Evolutionary conservation across 768 basidiomycete species (phyloP).

Genomic region (Mrakia blollopis): DNA sequence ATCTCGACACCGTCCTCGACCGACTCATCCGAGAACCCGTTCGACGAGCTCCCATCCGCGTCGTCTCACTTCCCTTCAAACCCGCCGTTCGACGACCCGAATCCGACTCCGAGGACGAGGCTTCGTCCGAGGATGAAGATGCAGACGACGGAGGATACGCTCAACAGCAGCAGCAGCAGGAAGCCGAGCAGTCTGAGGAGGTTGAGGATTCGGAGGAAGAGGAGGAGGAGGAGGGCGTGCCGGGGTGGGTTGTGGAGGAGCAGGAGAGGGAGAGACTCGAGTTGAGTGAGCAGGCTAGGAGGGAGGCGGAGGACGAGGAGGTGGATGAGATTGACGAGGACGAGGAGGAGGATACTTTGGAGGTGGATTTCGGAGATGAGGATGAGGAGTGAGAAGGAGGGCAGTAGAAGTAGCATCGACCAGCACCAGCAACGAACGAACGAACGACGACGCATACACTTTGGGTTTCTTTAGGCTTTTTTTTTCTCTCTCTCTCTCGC

Average conservation of each 20-base stretch:
- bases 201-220: constrained; percentile 20
- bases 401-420: background rate
- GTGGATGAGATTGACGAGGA: constrained; percentile 41
- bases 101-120: constrained; percentile 36
- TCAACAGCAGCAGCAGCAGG: constrained; percentile 21
- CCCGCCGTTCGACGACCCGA: constrained; percentile 31
- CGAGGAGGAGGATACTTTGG: constrained; percentile 49
- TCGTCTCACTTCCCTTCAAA: background rate
- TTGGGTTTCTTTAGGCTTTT: background rate
- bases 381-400: background rate
- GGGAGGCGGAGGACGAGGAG: constrained; percentile 43
- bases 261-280: constrained; percentile 15
- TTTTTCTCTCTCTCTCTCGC: background rate
- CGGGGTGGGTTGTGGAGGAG: constrained; percentile 20
- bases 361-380: constrained; percentile 42
- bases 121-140: constrained; percentile 14
- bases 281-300: constrained; percentile 29
- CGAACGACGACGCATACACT: constrained; percentile 5
- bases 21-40: constrained; percentile 21
- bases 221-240: constrained; percentile 1
- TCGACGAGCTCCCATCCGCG: background rate
- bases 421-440: background rate
- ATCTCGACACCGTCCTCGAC: constrained; percentile 29
- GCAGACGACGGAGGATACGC: too few relatives aligned
- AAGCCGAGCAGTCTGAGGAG: constrained; percentile 25